Evolutionary conservation across 177 flowering plant species (phyloP), one percentile per base, ranked within the genome.

Genomic region (Vitis hybrid): DNA sequence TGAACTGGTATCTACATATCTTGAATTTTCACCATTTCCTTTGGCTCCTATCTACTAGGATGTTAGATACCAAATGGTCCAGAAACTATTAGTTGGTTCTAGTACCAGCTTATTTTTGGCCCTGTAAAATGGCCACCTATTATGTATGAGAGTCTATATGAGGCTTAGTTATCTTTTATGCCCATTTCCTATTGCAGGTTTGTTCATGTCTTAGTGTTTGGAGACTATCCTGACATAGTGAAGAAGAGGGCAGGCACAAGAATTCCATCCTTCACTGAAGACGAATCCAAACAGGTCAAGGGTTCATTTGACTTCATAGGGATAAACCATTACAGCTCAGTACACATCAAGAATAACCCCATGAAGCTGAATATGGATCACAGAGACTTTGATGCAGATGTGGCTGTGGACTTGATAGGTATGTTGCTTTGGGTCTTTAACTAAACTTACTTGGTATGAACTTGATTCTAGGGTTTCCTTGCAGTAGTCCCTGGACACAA

Each of bases 291-390:
- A 57, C 76, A n/a, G 58, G 75, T 88, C 2, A 87, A 84, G 74
- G 92, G 91, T 52, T 79, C 92, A 62, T 67, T 59, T 30, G 95
- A 87, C 73, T 90, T 88, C 54, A 27, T 90, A 15, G 95, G 88
- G 18, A 0, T 90, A 51, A 87, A 82, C 55, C 82, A 88, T 60
- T 88, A 88, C 64, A 3, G 0, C 13, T 54, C 78, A 19, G 0
- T 50, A 2, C 7, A 63, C n/a, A 19, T 79, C 48, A 78, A 74
- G 66, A 80, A 90, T 60, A 57, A 68, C 11, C 13, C 86, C 6
- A 35, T 24, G 67, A 78, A 62, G 30, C 76, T 71, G 52, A 57
- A 59, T 6, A 48, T 1, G 17, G 70, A 77, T 18, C 69, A 10
- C 27, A 72, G 83, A 75, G 87, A 84, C 52, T 69, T 59, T 9